Evolutionary conservation across 495 filamentous ascomycete genomes (phyloP).

Genomic region (Jackrogersella minutella): DNA sequence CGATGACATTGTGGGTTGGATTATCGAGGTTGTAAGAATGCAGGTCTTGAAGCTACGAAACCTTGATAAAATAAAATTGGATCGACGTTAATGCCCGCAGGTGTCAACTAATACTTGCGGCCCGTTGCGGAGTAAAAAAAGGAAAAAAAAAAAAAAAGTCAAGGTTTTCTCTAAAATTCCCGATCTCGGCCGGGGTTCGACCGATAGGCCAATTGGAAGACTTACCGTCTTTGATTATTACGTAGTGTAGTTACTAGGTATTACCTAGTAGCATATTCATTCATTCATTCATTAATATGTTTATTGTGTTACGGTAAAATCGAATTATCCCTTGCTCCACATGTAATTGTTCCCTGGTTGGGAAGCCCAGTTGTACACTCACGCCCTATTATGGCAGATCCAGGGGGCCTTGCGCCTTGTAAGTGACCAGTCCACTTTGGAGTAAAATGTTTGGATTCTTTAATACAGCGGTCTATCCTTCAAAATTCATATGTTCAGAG

Average conservation of each 20-base stretch:
- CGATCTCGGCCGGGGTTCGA: constrained; percentile 26
- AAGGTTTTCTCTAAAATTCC: constrained; percentile 18
- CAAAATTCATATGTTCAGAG: background rate
- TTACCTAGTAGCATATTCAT: too few species aligned
- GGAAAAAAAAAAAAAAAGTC: too few species aligned
- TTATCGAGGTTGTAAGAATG: constrained; percentile 2
- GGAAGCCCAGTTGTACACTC: background rate
- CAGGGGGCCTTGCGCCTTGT: constrained; percentile 38
- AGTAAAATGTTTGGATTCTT: constrained; percentile 9
- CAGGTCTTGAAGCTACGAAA: background rate
- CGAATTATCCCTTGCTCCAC: background rate
- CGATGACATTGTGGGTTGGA: constrained; percentile 34
- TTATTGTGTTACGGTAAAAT: background rate
- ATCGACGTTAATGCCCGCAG: background rate
- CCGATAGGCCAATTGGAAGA: constrained; percentile 19
- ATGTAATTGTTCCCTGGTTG: background rate
- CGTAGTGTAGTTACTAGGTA: background rate
- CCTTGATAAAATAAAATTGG: background rate
- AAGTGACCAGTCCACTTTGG: constrained; percentile 22
- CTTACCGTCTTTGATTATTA: constrained; percentile 10
- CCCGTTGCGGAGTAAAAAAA: constrained; percentile 20
- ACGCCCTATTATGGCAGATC: constrained; percentile 32
- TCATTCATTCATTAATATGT: too few species aligned
- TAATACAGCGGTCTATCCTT: background rate
- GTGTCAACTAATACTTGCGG: constrained; percentile 1